Evolutionary conservation across 352 stramenopile genomes (phyloP).

Genomic region (Globisporangium nunn): DNA sequence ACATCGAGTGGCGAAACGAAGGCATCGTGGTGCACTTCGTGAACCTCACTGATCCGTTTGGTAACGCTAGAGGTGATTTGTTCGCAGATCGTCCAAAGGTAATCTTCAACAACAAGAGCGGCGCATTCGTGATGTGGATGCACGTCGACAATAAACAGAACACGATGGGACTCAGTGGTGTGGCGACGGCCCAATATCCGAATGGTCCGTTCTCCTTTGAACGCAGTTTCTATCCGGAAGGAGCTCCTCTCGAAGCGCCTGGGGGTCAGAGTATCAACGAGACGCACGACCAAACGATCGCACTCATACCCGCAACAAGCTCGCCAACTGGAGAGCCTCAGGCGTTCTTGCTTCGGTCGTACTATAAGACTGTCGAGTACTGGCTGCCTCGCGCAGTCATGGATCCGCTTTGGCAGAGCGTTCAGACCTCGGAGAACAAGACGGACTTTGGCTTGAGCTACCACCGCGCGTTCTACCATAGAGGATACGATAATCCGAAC

Average conservation of each 20-base stretch:
- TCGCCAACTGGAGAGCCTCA: constrained; percentile 13
- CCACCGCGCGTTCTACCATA: constrained; percentile 92
- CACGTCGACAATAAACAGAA: constrained; percentile 87
- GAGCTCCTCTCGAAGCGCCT: constrained; percentile 60
- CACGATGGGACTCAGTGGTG: constrained; percentile 84
- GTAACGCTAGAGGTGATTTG: constrained; percentile 24
- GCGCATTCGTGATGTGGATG: constrained; percentile 96
- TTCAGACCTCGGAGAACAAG: constrained; percentile 61
- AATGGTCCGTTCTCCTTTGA: constrained; percentile 91
- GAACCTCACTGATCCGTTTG: constrained; percentile 91
- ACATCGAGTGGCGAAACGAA: constrained; percentile 92
- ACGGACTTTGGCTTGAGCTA: constrained; percentile 94
- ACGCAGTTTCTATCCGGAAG: constrained; percentile 90
- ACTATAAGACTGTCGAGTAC: constrained; percentile 94
- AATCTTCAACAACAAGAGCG: constrained; percentile 81
- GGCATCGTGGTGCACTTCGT: constrained; percentile 91
- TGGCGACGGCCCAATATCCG: constrained; percentile 85
- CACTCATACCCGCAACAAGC: constrained; percentile 23
- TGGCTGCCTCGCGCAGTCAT: constrained; percentile 93
- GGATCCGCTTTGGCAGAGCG: constrained; percentile 95
- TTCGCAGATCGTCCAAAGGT: constrained; percentile 88
- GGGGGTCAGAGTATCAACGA: constrained; percentile 85
- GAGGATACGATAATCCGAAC: constrained; percentile 94
- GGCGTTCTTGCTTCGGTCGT: constrained; percentile 92
- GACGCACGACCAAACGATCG: constrained; percentile 92